phyloP scores from a whole-genome alignment of 1,284 basidiomycete genomes.

The Fereydounia khargensis region DNA sequence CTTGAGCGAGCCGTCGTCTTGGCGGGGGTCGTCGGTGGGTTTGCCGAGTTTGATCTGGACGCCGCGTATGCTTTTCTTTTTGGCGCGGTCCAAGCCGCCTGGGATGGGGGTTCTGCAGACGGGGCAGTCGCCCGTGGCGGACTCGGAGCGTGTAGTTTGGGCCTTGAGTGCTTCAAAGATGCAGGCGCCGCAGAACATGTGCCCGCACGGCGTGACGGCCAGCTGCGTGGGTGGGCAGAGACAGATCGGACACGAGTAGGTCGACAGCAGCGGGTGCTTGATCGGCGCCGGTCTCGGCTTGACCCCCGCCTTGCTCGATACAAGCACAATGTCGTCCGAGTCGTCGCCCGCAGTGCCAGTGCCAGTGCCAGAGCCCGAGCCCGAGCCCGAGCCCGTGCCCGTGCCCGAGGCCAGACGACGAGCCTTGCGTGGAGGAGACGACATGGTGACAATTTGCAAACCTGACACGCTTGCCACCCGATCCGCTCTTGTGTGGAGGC shows the following conservation, averaged over 20 bases:
- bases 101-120: conserved; percentile 44
- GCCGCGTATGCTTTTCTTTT: conserved; percentile 27
- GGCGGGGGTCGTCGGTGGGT: conserved; percentile 27
- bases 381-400: neutral
- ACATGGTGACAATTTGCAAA: too few species aligned
- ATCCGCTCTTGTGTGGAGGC: neutral
- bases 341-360: neutral
- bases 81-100: conserved; percentile 38
- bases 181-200: conserved; percentile 50
- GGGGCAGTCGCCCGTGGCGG: conserved; percentile 42
- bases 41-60: conserved; percentile 38
- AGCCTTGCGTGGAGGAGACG: too few species aligned
- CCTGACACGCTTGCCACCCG: too few species aligned
- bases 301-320: conserved; percentile 6
- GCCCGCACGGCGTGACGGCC: conserved; percentile 44
- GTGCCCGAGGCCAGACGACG: too few species aligned
- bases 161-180: conserved; percentile 43
- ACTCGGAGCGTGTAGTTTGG: conserved; percentile 23
- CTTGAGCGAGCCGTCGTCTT: conserved; percentile 20
- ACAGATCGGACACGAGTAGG: conserved; percentile 49
- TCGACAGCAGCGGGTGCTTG: conserved; percentile 33
- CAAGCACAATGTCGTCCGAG: neutral
- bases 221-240: conserved; percentile 39
- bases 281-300: conserved; percentile 20
- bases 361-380: neutral